Base-by-base conservation (phyloP, 2,329 filamentous ascomycete species). In the Coniochaeta sp. region DNA sequence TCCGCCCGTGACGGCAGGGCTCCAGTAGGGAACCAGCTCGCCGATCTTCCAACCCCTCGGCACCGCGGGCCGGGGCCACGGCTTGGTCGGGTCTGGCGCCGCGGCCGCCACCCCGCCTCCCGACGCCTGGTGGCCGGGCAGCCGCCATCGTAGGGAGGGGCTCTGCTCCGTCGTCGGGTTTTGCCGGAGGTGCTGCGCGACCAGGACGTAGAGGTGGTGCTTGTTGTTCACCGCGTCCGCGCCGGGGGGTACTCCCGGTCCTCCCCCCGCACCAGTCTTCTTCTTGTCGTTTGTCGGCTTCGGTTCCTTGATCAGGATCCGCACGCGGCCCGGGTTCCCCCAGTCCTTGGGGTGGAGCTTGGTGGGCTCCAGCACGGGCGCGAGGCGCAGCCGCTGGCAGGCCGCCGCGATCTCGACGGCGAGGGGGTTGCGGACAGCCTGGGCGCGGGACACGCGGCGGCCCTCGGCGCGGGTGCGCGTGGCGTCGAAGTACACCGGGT, bases 341-440 rank as follows among this genome's bases (percentile, higher is more conserved):
- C 95, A 99, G 79, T 99, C 95, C 77, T 95, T 93, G 7, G 95
- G 95, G 75, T 99, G 95, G 62, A 87, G 83, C 79, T 96, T 96
- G 71, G 89, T 89, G 1, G 93, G 91, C 77, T 99, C 95, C 72
- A 97, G 89, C 8, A 95, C 86, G 50, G 89, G 87, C 63, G 84
- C 82, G 38, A 91, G 78, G 32, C 88, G 84, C 62, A 96, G 81
- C 54, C 81, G 76, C 47, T 87, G 86, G 73, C 90, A 90, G n/a
- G 93, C 93, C 71, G 90, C 88, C 52, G 92, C 89, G 71, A 99
- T 93, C 69, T 95, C 91, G 69, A 90, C 85, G 8, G 95, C 95
- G 47, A 99, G 82, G 30, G 95, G 95, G 77, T 93, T 96, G 60
- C 80, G 72, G 5, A 97, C 90, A 1, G 92, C 93, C 7, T 91